Percentiles rank a stretch among this genome's conserved stretches.
Evolutionary conservation across 1,139 yeast species (phyloP).

Genomic region (Zhuliangozyma parablackwelliae): DNA sequence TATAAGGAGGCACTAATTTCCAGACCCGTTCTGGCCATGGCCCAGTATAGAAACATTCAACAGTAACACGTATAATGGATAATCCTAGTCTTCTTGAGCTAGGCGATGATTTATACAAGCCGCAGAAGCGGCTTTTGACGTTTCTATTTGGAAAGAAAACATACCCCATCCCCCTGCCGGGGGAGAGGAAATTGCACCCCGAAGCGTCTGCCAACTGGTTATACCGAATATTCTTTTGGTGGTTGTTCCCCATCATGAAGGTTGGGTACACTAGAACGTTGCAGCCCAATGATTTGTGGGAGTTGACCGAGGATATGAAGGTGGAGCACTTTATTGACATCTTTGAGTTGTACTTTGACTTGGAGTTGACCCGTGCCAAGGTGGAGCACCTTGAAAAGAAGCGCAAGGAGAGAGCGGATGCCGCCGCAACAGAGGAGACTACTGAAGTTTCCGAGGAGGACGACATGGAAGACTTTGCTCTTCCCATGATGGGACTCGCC

Average conservation of each 20-base stretch:
- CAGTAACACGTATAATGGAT: slow-evolving; percentile 4
- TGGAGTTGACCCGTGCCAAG: slow-evolving; percentile 28
- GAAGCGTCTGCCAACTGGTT: slow-evolving; percentile 24
- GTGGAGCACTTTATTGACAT: slow-evolving; percentile 41
- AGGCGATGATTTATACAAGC: slow-evolving; percentile 11
- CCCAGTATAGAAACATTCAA: too few relatives aligned
- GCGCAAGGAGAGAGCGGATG: slow-evolving; percentile 15
- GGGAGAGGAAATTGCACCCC: slow-evolving; percentile 47
- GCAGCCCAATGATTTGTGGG: slow-evolving; percentile 58
- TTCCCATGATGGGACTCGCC: slow-evolving; percentile 12
- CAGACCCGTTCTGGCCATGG: too few relatives aligned
- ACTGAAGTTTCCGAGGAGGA: slow-evolving; percentile 17
- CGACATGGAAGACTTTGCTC: slow-evolving; percentile 24
- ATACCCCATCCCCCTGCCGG: slow-evolving; percentile 45
- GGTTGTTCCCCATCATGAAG: slow-evolving; percentile 56
- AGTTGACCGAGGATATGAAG: slow-evolving; percentile 46
- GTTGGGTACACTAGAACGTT: slow-evolving; percentile 68
- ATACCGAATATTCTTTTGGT: slow-evolving; percentile 42
- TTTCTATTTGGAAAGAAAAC: slow-evolving; percentile 10
- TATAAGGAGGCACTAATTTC: too few relatives aligned
- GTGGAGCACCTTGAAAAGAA: slow-evolving; percentile 18
- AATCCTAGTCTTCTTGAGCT: slow-evolving; percentile 9
- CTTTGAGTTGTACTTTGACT: slow-evolving; percentile 29
- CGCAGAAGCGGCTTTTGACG: slow-evolving; percentile 15
- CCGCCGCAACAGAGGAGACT: slow-evolving; percentile 2